Evolutionary conservation across 305 asterid species (phyloP), one percentile per base, ranked within the genome.

Genomic region (Plantago coronopus): DNA sequence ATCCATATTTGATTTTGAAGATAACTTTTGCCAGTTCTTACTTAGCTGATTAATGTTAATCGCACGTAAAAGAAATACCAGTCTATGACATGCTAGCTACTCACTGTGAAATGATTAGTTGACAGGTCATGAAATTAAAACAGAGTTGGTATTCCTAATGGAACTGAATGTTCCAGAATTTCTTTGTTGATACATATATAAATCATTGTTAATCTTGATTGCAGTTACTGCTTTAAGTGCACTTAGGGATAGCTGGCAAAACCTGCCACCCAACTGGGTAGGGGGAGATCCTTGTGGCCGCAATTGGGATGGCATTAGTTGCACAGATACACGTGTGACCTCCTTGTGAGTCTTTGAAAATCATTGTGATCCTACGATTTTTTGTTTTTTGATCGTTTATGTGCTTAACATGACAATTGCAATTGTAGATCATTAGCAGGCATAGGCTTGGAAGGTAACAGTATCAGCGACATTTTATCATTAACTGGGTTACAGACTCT

Each of bases 221-320:
- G 75, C 85, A 87, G 97, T 73, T 71, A 73, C 82, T 72, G 88
- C 86, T 67, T 78, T 90, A 67, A 75, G 17, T 49, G 82, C 91
- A 27, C 60, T 90, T 18, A 78, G 76, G 68, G 59, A 83, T 29
- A 83, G 81, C 82, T 87, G 94, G 97, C 75, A 68, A 40, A 90
- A 87, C 79, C 75, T 81, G 70, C 97, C 96, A 7, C 91, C 94
- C 13, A 83, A 69, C 72, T 90, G 97, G 97, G 65, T 25, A 21
- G 95, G 91, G 18, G 43, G 69, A 1, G 97, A 91, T 84, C 96
- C 97, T 61, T 91, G 97, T 69, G 87, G 83, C 60, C 60, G 74
- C 57, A 45, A 58, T 2, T 91, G 97, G 97, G 94, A 79, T 31
- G 97, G 97, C 48, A 59, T 88, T 64, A 44, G 34, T 61, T 88